phyloP scores from a whole-genome alignment of 306 rosid species.

The Vachellia pachyceras region DNA sequence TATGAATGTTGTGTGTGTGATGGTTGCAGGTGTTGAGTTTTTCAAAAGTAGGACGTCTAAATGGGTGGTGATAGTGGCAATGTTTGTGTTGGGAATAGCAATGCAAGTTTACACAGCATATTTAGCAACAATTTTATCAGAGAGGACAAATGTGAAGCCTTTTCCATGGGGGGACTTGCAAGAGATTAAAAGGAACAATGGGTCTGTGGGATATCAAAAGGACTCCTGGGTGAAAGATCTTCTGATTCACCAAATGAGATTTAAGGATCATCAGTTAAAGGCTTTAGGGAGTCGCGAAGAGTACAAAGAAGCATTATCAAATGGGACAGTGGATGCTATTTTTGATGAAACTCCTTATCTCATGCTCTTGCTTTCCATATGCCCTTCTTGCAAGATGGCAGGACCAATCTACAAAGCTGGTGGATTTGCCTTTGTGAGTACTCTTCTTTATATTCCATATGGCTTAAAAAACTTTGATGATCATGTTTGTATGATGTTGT shows the following conservation, averaged over 20 bases:
- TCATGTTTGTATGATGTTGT: neutral
- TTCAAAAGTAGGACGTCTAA: neutral
- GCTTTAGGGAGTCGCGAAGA: neutral
- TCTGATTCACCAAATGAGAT: neutral
- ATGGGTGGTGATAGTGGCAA: neutral
- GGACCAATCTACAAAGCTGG: slow-evolving; percentile 47
- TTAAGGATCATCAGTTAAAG: neutral
- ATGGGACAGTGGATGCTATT: neutral
- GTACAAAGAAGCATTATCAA: neutral
- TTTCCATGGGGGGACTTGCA: slow-evolving; percentile 14
- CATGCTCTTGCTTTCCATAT: slow-evolving; percentile 38
- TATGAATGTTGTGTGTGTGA: neutral
- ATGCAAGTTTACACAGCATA: neutral
- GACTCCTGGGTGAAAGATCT: neutral
- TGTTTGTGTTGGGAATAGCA: neutral
- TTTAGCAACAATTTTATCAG: neutral
- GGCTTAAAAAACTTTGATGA: neutral
- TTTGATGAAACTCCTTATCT: slow-evolving; percentile 48
- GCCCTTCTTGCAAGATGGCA: slow-evolving; percentile 37
- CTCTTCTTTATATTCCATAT: neutral
- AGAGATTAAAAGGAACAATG: slow-evolving; percentile 28
- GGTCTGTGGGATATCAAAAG: neutral
- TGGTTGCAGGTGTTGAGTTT: neutral
- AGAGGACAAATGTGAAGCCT: slow-evolving; percentile 10
- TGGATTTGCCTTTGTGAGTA: slow-evolving; percentile 55